Evolutionary conservation across 176 grass and related monocot species (phyloP), one percentile per base, ranked within the genome.

Genomic region (Oropetium thomaeum): DNA sequence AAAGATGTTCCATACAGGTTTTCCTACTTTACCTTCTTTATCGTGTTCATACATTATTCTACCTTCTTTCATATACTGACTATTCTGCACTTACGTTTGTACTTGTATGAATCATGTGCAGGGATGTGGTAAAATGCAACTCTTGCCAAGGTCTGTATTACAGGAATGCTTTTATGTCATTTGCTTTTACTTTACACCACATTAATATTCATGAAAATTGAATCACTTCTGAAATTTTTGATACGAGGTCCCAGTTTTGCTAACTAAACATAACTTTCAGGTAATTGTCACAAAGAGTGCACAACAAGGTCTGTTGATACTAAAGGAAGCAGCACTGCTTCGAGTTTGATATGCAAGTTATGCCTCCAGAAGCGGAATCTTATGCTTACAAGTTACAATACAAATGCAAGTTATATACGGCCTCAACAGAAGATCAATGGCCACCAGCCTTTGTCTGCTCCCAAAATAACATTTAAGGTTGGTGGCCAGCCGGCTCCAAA

Each of bases 241-340:
- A 47, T 81, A 27, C 28, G 34, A 62, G 39, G 28, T 82, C 62
- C 77, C 76, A 37, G 7, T 87, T 30, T 67, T 82, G 49, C 81
- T 71, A 61, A 84, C 62, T 77, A 81, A 62, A 74, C 7, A 23
- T 45, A 70, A 69, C 39, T 83, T 87, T 67, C 63, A 99, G 96
- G 96, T 70, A 82, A 88, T 68, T 98, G 89, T 73, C 96, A 98
- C 34, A 83, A 84, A 88, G 86, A 89, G 44, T 98, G 96, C 65
- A 79, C 67, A 52, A 45, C 83, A 74, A 81, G 67, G 27, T 89
- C 86, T 35, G 42, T 76, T 79, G 73, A 34, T 75, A 55, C 43
- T 42, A 85, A 84, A 70, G 81, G 64, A 67, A 40, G 35, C 69
- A 74, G 44, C 76, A 65, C 74, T 63, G 40, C 54, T 55, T 74